Percentiles rank a stretch among this genome's conserved stretches.
Conservation (phyloP, 495 filamentous ascomycete genomes). For the Neurospora tetraspora region DNA sequence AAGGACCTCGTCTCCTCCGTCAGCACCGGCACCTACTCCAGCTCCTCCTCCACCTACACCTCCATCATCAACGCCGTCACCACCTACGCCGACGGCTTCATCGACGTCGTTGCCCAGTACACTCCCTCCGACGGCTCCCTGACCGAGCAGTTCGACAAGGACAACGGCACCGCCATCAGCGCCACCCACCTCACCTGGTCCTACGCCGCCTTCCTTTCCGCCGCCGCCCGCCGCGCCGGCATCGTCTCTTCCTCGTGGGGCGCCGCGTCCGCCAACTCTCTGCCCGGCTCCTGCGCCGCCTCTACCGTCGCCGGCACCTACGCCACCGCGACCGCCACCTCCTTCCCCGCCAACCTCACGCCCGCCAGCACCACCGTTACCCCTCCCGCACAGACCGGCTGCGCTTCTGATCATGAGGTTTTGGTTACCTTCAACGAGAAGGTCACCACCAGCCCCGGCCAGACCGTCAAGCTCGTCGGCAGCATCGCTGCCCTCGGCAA, state of each 20-base stretch:
- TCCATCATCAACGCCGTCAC: constrained; percentile 43
- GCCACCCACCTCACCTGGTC: constrained; percentile 60
- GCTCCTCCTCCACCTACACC: constrained; percentile 36
- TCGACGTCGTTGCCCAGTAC: constrained; percentile 43
- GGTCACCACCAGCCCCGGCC: constrained; percentile 44
- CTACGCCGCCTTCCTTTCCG: constrained; percentile 54
- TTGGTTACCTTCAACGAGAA: constrained; percentile 50
- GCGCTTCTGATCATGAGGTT: constrained; percentile 37
- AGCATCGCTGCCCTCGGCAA: constrained; percentile 43
- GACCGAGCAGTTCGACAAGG: constrained; percentile 50
- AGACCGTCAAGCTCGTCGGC: constrained; percentile 51
- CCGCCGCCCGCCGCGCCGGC: constrained; percentile 37
- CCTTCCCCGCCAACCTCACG: constrained; percentile 48
- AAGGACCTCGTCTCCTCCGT: constrained; percentile 38
- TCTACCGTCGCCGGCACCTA: constrained; percentile 50
- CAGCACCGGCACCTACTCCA: constrained; percentile 40
- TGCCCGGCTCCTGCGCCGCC: constrained; percentile 44
- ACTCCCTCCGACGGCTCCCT: constrained; percentile 42
- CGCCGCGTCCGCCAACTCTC: constrained; percentile 31
- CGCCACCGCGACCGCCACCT: constrained; percentile 39
- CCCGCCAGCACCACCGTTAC: constrained; percentile 30
- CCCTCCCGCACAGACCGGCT: constrained; percentile 25
- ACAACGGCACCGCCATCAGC: constrained; percentile 41
- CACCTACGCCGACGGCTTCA: constrained; percentile 56
- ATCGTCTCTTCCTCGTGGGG: constrained; percentile 46